Evolutionary conservation across 2,329 filamentous ascomycete genomes (phyloP).

Genomic region (Microsporum ferrugineum): DNA sequence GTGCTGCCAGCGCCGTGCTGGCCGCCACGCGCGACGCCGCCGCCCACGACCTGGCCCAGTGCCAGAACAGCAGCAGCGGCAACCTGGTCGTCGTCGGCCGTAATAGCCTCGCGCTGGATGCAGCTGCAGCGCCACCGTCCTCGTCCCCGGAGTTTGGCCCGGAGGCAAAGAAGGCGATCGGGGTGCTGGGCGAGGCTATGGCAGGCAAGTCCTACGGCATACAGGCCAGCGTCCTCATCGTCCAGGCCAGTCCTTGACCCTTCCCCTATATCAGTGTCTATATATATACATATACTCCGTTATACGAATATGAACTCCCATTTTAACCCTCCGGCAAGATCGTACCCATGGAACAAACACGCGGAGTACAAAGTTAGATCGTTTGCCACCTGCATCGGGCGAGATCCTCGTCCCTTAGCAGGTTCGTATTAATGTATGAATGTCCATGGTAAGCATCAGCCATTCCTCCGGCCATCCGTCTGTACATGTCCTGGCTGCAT

Average conservation of each 20-base stretch:
- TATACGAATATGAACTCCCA: neutral
- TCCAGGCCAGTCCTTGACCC: constrained; percentile 44
- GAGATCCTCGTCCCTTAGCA: neutral
- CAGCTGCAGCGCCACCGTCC: constrained; percentile 9
- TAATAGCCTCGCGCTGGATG: constrained; percentile 11
- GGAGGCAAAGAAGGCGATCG: constrained; percentile 24
- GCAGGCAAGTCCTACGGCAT: constrained; percentile 48
- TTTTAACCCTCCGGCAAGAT: neutral
- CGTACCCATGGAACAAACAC: neutral
- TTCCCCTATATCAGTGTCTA: neutral
- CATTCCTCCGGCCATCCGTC: neutral
- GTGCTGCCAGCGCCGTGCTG: constrained; percentile 24
- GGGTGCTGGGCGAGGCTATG: constrained; percentile 28
- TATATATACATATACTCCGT: neutral
- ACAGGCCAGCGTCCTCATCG: constrained; percentile 57
- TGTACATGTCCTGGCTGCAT: too few species aligned
- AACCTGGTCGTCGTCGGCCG: constrained; percentile 53
- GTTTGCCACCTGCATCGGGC: neutral
- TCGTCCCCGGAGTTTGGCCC: constrained; percentile 29
- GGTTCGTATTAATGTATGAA: neutral
- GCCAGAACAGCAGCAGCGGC: constrained; percentile 56
- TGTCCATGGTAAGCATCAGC: neutral
- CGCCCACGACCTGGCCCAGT: constrained; percentile 48
- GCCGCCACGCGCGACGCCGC: constrained; percentile 44
- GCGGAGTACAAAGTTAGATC: neutral